Evolutionary conservation across 352 stramenopile species (phyloP), one percentile per base, ranked within the genome.

Genomic region (Phytophthora hibernalis): DNA sequence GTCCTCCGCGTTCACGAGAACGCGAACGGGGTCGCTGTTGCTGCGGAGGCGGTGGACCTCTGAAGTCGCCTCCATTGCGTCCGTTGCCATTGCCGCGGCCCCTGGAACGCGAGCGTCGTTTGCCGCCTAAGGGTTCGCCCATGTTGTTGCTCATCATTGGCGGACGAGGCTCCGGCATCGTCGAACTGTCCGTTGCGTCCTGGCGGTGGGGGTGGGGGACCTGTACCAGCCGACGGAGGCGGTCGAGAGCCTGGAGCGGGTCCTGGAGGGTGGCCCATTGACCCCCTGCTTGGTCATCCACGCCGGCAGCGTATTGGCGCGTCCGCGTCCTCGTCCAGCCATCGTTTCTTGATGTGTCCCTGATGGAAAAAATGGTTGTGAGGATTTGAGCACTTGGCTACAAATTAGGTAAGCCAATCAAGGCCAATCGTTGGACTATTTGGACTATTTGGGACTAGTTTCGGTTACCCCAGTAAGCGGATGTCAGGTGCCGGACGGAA

Each of bases 401-500:
- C 61, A 56, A 12, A 53, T 38, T 42, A 15, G 37, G 0, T 4
- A 5, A 22, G 37, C 37, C 37, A 44, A 44, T 61, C 42, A 28
- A 40, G 59, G 61, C 59, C 60, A 68, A 12, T 55, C 42, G 28
- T 61, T 61, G 4, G 54, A 52, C 54, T 62, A 45, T 62, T 42
- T 3, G 43, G 43, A 50, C 43, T 30, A 50, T 16, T 50, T 50
- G 8, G 21, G 20, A 52, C 54, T 11, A 28, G 26, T 65, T 55
- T 8, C 22, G 35, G 57, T 38, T 49, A 22, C 24, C 1, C 10
- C 22, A 50, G 30, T 47, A 44, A 65, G 21, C 45, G 48, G 26
- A 98, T 98, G 93, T 97, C 92, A 59, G 92, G 93, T n/a, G 85
- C 81, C 43, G 92, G 92, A 42, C 77, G 93, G 47, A 95, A 94